Conservation (phyloP, 2,329 filamentous ascomycete genomes). For the Alternaria brassicae region DNA sequence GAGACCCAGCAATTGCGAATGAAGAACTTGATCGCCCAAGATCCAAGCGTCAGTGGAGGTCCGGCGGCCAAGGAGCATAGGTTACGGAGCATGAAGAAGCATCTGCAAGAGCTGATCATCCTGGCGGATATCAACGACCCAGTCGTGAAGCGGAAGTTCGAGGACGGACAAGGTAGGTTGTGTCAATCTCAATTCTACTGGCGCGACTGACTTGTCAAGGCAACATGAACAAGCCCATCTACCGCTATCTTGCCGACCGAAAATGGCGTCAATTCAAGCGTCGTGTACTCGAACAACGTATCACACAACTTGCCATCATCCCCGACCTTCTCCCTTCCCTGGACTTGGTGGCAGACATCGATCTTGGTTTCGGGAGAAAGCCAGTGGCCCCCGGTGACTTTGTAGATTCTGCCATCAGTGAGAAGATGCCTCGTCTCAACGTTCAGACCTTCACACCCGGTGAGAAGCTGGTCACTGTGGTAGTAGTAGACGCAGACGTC, state of each 20-base stretch:
- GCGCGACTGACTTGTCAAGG: slow-evolving; percentile 60
- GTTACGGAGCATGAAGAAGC: slow-evolving; percentile 72
- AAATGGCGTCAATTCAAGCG: slow-evolving; percentile 89
- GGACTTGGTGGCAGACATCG: slow-evolving; percentile 78
- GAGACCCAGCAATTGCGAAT: slow-evolving; percentile 72
- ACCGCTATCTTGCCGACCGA: slow-evolving; percentile 83
- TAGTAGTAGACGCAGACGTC: slow-evolving; percentile 88
- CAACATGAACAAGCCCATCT: slow-evolving; percentile 96
- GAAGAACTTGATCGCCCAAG: slow-evolving; percentile 66
- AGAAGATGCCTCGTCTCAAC: slow-evolving; percentile 74
- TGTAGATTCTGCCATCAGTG: slow-evolving; percentile 76
- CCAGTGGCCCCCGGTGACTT: slow-evolving; percentile 78
- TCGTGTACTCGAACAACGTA: slow-evolving; percentile 81
- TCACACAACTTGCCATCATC: slow-evolving; percentile 83
- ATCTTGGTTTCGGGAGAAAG: slow-evolving; percentile 76
- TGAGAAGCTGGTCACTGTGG: slow-evolving; percentile 81
- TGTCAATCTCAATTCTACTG: not conserved
- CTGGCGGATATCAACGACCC: slow-evolving; percentile 95
- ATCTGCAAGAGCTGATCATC: slow-evolving; percentile 83
- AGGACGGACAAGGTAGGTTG: slow-evolving; percentile 83
- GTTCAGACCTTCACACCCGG: slow-evolving; percentile 87
- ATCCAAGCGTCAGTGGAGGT: slow-evolving; percentile 67
- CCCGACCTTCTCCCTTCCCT: slow-evolving; percentile 86
- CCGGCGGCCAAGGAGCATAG: slow-evolving; percentile 69
- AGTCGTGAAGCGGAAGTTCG: slow-evolving; percentile 88